phyloP scores from a whole-genome alignment of 2,329 filamentous ascomycete species.

The Boeremia lycopersici region DNA sequence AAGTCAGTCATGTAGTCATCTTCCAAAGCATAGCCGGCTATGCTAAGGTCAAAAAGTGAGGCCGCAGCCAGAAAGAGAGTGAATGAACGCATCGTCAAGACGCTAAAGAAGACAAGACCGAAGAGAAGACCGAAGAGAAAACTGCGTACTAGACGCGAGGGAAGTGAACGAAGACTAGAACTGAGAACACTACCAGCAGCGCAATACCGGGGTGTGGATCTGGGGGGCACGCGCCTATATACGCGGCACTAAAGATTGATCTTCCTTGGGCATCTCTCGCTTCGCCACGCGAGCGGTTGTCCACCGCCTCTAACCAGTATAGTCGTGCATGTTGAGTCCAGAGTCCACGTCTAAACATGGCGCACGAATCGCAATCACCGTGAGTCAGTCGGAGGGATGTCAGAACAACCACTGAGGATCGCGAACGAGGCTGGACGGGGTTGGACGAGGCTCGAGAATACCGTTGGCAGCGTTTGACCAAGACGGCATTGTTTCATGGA shows the following conservation, averaged over 20 bases:
- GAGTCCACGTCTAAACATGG: conserved; percentile 25
- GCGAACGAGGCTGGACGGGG: conserved; percentile 18
- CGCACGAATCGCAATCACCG: conserved; percentile 14
- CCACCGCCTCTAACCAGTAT: conserved; percentile 12
- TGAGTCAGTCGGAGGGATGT: conserved; percentile 3
- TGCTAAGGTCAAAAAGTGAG: conserved; percentile 40
- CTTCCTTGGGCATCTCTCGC: conserved; percentile 1
- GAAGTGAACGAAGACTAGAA: conserved; percentile 27
- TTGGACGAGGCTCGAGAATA: conserved; percentile 7
- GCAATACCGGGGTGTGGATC: conserved; percentile 18
- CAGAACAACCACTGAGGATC: conserved; percentile 20
- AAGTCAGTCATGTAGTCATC: conserved; percentile 52
- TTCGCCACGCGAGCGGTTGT: conserved; percentile 6
- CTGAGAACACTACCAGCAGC: conserved; percentile 27
- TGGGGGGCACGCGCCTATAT: conserved; percentile 13
- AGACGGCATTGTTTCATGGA: conserved; percentile 36
- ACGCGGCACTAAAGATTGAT: conserved; percentile 8
- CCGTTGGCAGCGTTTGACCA: conserved; percentile 26
- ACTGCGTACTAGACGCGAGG: conserved; percentile 44
- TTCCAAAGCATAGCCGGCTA: conserved; percentile 50
- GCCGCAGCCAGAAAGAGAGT: conserved; percentile 43
- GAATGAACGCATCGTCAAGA: conserved; percentile 44
- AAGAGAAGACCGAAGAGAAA: conserved; percentile 24
- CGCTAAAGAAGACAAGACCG: conserved; percentile 11
- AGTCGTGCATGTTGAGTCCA: conserved; percentile 24